Evolutionary conservation across 2,329 filamentous ascomycete species (phyloP), one percentile per base, ranked within the genome.

Genomic region (Didymella arachidicola): DNA sequence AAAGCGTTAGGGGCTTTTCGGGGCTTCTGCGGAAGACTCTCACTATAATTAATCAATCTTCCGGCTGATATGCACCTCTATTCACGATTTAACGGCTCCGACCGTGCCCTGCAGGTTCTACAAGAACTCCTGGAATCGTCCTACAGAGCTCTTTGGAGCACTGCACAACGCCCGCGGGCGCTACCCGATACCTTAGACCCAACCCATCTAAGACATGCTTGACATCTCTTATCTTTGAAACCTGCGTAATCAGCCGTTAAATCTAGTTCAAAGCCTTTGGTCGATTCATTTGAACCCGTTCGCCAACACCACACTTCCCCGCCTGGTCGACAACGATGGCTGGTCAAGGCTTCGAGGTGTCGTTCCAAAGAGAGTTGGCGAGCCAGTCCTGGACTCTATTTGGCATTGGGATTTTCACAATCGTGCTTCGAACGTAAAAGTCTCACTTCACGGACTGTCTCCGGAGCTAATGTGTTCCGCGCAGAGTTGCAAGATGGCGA

Each of bases 301-400:
- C 19, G 26, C 52, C 49, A 41, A 41, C 34, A 42, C 25, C 25
- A 18, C 41, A 45, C 34, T 26, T 12, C 41, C 16, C 34, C 36
- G 44, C 41, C 14, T 22, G 43, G 34, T 55, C 52, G 14, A 38
- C 53, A 52, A 26, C 36, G 11, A 63, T 61, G 55, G 59, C 50
- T 25, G 55, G 42, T n/a, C 49, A 66, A 50, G 55, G 57, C 25
- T 66, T 67, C 52, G 64, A 62, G 7, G 34, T 49, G 10, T 61
- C 61, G 10, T 72, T 73, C 22, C 61, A 65, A 50, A 50, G 34
- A 19, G 32, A 68, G 32, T 26, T 74, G 39, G 61, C 60, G 7
- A 57, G 43, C 19, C 60, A 73, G 26, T 72, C 71, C 60, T 75
- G 72, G 72, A 63, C 57, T 12, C 51, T 74, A 4, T 74, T 72